Percentiles rank a stretch among this genome's conserved stretches.
Evolutionary conservation across 371 early-diverging fungal genomes (phyloP).

Genomic region (Mortierella sp.): DNA sequence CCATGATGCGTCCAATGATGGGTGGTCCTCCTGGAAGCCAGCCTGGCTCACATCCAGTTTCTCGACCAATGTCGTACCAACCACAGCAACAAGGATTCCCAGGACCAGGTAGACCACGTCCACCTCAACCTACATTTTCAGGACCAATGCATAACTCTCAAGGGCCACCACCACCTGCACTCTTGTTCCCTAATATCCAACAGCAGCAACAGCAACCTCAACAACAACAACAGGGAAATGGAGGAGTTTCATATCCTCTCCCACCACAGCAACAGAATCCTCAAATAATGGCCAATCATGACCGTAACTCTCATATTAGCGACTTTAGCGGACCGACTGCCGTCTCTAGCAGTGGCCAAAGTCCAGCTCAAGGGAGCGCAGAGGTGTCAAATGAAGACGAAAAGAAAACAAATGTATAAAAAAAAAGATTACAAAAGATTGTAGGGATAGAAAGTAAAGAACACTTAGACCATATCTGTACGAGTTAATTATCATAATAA

Average conservation of each 20-base stretch:
- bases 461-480: too few species aligned
- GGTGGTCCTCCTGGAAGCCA: slow-evolving; percentile 14
- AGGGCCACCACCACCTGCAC: slow-evolving; percentile 16
- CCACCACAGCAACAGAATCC: not conserved
- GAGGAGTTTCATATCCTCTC: slow-evolving; percentile 23
- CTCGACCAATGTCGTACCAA: slow-evolving; percentile 7
- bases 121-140: slow-evolving; percentile 16
- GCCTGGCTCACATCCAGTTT: too few species aligned
- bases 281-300: not conserved
- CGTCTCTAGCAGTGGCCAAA: too few species aligned
- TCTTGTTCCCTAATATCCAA: slow-evolving; percentile 13
- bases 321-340: too few species aligned
- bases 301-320: too few species aligned
- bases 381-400: too few species aligned
- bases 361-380: too few species aligned
- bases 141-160: slow-evolving; percentile 20
- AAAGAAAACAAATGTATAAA: too few species aligned
- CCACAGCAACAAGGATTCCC: slow-evolving; percentile 19
- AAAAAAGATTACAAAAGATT: too few species aligned
- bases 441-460: too few species aligned
- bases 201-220: slow-evolving; percentile 32
- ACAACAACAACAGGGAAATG: slow-evolving; percentile 16
- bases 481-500: too few species aligned
- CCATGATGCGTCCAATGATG: slow-evolving; percentile 14
- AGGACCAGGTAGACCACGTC: slow-evolving; percentile 21